Base-by-base conservation (phyloP, 192 early-diverging fungal genomes). In the Umbelopsis sp. region DNA sequence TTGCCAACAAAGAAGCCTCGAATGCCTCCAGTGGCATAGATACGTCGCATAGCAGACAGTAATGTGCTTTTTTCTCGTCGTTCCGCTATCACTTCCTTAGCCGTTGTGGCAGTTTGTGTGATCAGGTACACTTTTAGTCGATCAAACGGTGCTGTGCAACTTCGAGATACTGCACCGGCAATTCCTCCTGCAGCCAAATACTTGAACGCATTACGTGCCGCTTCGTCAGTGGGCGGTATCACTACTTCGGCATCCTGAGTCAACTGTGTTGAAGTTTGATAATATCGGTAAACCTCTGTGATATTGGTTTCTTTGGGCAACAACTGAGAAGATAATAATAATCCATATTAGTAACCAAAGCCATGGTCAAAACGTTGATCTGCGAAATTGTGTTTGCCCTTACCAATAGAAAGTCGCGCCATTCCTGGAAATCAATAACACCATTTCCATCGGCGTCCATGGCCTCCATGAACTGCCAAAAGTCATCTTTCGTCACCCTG, bases 141-240 rank as follows among this genome's bases (percentile, higher is more conserved):
- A 80, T 93, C 91, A 68, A 93, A 76, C 3, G 92, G 92, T 13
- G 92, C 92, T 12, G 91, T 91, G 61, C 80, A 85, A 33, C 88
- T 90, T 35, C 92, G 82, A 33, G 85, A 87, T 12, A 92, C 88
- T 23, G 90, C 90, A 53, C 92, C 92, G 30, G 91, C 86, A 13
- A 90, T 79, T 15, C 88, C 92, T 49, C 92, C 92, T 21, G 89
- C 87, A 12, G 86, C 70, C 25, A 93, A 85, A 66, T 90, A 91
- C 70, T 87, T 88, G 58, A 84, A 81, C 15, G 85, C 82, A 68
- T 83, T 84, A n/a, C 61, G 58, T 6, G 71, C 68, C 1, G 74
- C 69, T 65, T 76, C 79, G 20, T 86, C 80, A 1, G 82, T 85
- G 25, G 81, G 83, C 3, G 88, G 85, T 74, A 85, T 85, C 12